These are phyloP conservation scores for Talaromyces sp. DNA, from an alignment of 2,329 filamentous ascomycete species.

Conservation along the genomic window DNA sequence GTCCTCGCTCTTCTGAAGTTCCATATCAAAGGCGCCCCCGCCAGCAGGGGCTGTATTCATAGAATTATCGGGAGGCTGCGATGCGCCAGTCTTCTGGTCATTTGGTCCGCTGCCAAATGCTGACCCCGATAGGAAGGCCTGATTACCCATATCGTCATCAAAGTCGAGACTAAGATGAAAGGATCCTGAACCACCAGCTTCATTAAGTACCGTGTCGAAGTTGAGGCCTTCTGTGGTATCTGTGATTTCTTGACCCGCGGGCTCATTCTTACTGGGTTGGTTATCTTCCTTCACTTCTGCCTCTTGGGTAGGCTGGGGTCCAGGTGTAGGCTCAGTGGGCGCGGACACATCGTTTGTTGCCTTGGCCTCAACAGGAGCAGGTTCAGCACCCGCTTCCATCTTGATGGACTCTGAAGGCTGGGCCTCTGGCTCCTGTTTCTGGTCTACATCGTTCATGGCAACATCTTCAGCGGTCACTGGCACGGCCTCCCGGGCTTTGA, in stretches of 20 bases:
- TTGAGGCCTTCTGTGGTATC: slow-evolving; percentile 38
- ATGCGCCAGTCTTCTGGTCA: slow-evolving; percentile 14
- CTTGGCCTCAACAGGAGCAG: slow-evolving; percentile 23
- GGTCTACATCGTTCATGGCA: slow-evolving; percentile 30
- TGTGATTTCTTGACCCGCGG: slow-evolving; percentile 28
- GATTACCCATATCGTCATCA: slow-evolving; percentile 42
- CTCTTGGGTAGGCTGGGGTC: slow-evolving; percentile 15
- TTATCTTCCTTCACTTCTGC: slow-evolving; percentile 28
- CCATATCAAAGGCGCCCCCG: slow-evolving; percentile 42
- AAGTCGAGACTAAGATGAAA: slow-evolving; percentile 46
- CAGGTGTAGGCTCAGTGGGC: slow-evolving; percentile 14
- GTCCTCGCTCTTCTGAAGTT: slow-evolving; percentile 33
- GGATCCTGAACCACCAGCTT: slow-evolving; percentile 35
- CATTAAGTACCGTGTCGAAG: slow-evolving; percentile 45
- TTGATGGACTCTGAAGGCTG: slow-evolving; percentile 21
- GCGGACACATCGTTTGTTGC: slow-evolving; percentile 18
- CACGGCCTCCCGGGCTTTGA: slow-evolving; percentile 36
- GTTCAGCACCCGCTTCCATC: slow-evolving; percentile 15
- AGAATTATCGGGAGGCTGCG: slow-evolving; percentile 23
- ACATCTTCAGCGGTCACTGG: slow-evolving; percentile 31
- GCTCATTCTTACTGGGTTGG: slow-evolving; percentile 15
- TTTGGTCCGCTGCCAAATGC: slow-evolving; percentile 29
- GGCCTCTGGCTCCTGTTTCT: slow-evolving; percentile 17
- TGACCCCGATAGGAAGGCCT: slow-evolving; percentile 40
- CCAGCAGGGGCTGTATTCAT: slow-evolving; percentile 31